Conservation (phyloP, 164 flowering plant species). For the Saururus chinensis region DNA sequence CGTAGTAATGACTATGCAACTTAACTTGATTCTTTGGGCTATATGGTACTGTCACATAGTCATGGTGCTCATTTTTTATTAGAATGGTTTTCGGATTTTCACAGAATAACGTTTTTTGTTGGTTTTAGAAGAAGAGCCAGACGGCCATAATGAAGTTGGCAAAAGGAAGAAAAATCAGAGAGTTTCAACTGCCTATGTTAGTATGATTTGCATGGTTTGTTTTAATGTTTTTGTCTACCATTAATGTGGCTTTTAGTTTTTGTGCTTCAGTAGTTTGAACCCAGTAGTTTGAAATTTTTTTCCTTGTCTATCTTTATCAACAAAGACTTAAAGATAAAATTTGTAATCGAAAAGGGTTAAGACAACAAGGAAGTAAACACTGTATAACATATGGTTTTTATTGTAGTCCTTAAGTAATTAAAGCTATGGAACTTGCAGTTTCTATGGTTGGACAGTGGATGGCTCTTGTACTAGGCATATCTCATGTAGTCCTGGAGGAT, state of each 20-base stretch:
- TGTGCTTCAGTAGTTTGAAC: neutral
- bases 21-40: no score
- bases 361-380: neutral
- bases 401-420: no score
- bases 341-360: neutral
- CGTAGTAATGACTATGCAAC: no score
- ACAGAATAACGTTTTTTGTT: neutral
- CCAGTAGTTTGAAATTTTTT: neutral
- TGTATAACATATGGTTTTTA: no score
- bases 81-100: no score
- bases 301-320: neutral
- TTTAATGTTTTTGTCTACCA: neutral
- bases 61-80: no score
- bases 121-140: constrained; percentile 39
- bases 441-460: no score
- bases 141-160: constrained; percentile 22
- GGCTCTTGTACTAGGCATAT: no score
- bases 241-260: neutral
- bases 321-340: neutral
- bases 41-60: no score
- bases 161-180: constrained; percentile 32
- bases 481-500: no score
- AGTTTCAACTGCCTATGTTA: constrained; percentile 17
- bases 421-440: no score
- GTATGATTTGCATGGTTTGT: constrained; percentile 13